Evolutionary conservation across 2,329 filamentous ascomycete species (phyloP).

Genomic region (Colletotrichum sp.): DNA sequence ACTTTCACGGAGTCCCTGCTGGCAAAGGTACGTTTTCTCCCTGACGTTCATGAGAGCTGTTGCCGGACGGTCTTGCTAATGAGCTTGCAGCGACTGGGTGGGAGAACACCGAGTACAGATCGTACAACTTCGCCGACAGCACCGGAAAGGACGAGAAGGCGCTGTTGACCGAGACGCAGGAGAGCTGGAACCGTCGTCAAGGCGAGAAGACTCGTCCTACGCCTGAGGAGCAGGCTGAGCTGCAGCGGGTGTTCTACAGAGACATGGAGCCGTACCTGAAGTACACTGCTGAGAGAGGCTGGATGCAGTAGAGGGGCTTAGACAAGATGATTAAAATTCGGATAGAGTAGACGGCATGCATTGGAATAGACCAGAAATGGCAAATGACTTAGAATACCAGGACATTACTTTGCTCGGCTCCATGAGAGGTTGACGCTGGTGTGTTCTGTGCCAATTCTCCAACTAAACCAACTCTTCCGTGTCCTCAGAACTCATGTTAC

Average conservation of each 20-base stretch:
- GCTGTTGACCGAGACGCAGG: constrained; percentile 50
- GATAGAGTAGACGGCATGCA: not conserved
- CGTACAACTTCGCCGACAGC: constrained; percentile 66
- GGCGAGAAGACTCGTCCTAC: constrained; percentile 46
- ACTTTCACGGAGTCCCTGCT: constrained; percentile 69
- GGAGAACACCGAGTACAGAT: constrained; percentile 75
- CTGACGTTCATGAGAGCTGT: not conserved
- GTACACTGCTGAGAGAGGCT: constrained; percentile 17
- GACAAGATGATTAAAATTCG: not conserved
- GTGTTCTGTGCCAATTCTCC: too few relatives aligned
- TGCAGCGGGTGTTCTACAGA: constrained; percentile 42
- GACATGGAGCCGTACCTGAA: constrained; percentile 44
- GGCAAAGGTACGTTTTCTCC: constrained; percentile 38
- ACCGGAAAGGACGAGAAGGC: constrained; percentile 54
- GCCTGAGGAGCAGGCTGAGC: constrained; percentile 49
- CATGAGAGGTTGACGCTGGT: not conserved
- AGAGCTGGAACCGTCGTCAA: constrained; percentile 51
- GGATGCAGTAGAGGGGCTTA: constrained; percentile 12
- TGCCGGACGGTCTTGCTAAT: not conserved
- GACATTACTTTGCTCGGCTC: not conserved
- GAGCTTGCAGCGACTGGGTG: constrained; percentile 69
- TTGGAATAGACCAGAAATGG: not conserved
- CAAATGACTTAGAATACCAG: not conserved
- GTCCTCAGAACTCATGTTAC: not conserved
- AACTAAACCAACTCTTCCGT: not conserved